These are phyloP conservation scores for Euphorbia lathyris DNA, from an alignment of 345 rosid genomes.

Conservation along the genomic window DNA sequence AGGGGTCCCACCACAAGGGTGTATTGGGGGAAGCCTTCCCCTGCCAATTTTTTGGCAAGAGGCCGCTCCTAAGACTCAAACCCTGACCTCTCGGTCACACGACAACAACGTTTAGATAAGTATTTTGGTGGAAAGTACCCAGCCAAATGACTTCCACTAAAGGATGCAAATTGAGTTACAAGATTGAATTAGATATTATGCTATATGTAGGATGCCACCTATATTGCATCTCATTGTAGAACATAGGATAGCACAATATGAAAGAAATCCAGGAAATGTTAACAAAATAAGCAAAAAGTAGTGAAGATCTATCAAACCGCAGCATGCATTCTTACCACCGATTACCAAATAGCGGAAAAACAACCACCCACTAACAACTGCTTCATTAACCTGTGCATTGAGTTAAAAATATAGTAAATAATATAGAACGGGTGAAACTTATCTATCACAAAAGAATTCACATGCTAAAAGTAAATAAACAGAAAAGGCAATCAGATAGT, in stretches of 20 bases:
- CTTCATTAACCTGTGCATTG: conserved; percentile 80
- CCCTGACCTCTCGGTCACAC: too few relatives aligned
- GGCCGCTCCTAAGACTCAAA: too few relatives aligned
- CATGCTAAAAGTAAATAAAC: background rate
- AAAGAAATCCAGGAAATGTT: background rate
- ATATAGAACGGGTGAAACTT: background rate
- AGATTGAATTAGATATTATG: background rate
- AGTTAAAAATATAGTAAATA: background rate
- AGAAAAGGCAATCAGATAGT: background rate
- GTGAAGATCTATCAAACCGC: background rate
- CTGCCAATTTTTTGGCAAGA: too few relatives aligned
- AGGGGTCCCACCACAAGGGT: too few relatives aligned
- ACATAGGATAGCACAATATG: background rate
- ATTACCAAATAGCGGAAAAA: conserved; percentile 97
- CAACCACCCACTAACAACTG: conserved; percentile 96
- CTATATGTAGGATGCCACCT: background rate
- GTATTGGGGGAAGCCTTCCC: too few relatives aligned
- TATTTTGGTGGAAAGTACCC: background rate
- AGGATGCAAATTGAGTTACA: background rate
- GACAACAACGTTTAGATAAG: too few relatives aligned
- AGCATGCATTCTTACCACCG: conserved; percentile 62
- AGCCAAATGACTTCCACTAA: background rate
- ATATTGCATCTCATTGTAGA: background rate
- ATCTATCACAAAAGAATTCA: background rate
- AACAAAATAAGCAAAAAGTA: background rate